Percentiles rank a stretch among this genome's conserved stretches.
Evolutionary conservation across 306 rosid genomes (phyloP).

Genomic region (Ormosia semicastrata): DNA sequence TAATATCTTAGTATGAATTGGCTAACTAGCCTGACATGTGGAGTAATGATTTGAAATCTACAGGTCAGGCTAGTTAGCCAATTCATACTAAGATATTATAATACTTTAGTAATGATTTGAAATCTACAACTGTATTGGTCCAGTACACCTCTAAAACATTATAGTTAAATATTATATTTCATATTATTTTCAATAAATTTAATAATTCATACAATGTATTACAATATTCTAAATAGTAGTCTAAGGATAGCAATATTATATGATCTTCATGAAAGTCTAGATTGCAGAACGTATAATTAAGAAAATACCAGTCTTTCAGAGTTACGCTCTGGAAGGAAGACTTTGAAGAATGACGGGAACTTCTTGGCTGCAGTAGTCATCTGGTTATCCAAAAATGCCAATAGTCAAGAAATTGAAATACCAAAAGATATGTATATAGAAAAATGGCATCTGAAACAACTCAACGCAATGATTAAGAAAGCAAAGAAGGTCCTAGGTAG

Average conservation of each 20-base stretch:
- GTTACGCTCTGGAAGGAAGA: background rate
- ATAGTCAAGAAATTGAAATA: background rate
- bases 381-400: background rate
- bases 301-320: conserved; percentile 31
- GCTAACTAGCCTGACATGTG: too few relatives aligned
- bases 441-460: conserved; percentile 23
- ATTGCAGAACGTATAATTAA: background rate
- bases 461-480: conserved; percentile 26
- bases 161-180: background rate
- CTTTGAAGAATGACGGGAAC: conserved; percentile 36
- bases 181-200: background rate
- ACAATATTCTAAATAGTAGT: background rate
- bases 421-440: background rate
- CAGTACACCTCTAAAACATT: background rate
- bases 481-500: conserved; percentile 2
- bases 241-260: background rate
- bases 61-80: too few relatives aligned
- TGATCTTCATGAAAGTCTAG: background rate
- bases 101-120: background rate
- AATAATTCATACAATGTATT: background rate
- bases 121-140: background rate
- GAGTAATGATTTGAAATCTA: too few relatives aligned
- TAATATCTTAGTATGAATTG: too few relatives aligned
- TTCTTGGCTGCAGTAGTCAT: background rate
- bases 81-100: too few relatives aligned